phyloP scores from a whole-genome alignment of 1,284 basidiomycete genomes.

The Phellinidium pouzarii region DNA sequence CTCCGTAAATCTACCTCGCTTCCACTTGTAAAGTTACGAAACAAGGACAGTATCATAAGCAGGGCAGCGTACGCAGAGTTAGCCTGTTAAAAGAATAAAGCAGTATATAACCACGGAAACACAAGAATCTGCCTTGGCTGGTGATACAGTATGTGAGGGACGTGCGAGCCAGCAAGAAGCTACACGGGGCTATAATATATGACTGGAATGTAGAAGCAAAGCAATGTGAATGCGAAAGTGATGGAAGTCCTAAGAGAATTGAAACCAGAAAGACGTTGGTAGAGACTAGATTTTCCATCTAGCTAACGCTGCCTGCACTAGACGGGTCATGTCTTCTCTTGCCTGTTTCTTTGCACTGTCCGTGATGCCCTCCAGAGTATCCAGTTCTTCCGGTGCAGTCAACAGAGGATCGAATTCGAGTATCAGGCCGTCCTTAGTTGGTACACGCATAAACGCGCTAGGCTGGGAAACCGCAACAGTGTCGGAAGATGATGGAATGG shows the following conservation, averaged over 20 bases:
- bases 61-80: slow-evolving; percentile 29
- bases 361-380: slow-evolving; percentile 67
- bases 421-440: slow-evolving; percentile 65
- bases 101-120: slow-evolving; percentile 2
- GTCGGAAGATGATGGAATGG: slow-evolving; percentile 19
- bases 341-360: slow-evolving; percentile 76
- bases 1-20: slow-evolving; percentile 19
- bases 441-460: slow-evolving; percentile 56
- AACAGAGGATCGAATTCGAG: slow-evolving; percentile 74
- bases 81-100: slow-evolving; percentile 2
- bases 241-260: background rate
- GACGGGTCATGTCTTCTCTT: slow-evolving; percentile 60
- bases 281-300: slow-evolving; percentile 57
- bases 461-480: slow-evolving; percentile 22
- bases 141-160: slow-evolving; percentile 9
- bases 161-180: background rate
- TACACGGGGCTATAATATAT: slow-evolving; percentile 10
- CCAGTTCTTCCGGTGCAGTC: slow-evolving; percentile 61
- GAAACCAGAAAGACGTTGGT: background rate
- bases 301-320: slow-evolving; percentile 62
- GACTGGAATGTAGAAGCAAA: background rate
- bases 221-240: background rate
- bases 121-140: background rate
- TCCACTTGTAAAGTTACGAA: slow-evolving; percentile 36
- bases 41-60: slow-evolving; percentile 35